Base-by-base conservation (phyloP, 306 rosid genomes). In the Vigna mungo region DNA sequence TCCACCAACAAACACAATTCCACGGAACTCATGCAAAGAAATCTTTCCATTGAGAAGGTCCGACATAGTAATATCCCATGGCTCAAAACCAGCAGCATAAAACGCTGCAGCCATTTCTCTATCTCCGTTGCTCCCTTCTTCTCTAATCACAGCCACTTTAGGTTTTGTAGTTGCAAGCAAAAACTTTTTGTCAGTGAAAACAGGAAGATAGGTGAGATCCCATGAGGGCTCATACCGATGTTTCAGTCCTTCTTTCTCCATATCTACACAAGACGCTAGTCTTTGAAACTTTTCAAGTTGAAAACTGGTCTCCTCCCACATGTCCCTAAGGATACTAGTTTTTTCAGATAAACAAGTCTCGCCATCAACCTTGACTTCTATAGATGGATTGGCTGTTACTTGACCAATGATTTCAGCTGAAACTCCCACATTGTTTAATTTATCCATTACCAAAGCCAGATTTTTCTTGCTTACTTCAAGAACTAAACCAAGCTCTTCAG, bases 91-190 rank as follows among this genome's bases (percentile, higher is more conserved):
- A 46, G 96, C 84, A 4, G 93, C 88, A 64, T 87, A 78, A 85
- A 94, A 90, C 2, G 96, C 96, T n/a, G 94, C 97, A 68, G 98
- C 85, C 98, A 94, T 94, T 85, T 94, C 97, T 72, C 94, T 81
- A 61, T 94, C 97, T 56, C 98, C 98, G 18, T 94, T 94, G 91
- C 96, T 91, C 30, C 97, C 98, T 90, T 94, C 97, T 88, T 93
- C 98, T 82, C 96, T 89, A 61, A 91, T 88, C 84, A 93, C 89
- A 6, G 97, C 98, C 72, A 93, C 94, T 66, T 88, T 90, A 13
- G 98, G 98, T 81, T 91, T 93, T 21, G 36, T 39, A 37, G 88
- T 55, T 34, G 87, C 82, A 83, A 61, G 65, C 89, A 88, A 59
- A 78, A 80, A 85, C 65, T 85, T 94, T 12, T 83, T 84, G 43